A percentile compares a stretch with the other conserved stretches of the same genome.
Evolutionary conservation across 495 filamentous ascomycete species (phyloP).

Genomic region (Penicillium herquei): DNA sequence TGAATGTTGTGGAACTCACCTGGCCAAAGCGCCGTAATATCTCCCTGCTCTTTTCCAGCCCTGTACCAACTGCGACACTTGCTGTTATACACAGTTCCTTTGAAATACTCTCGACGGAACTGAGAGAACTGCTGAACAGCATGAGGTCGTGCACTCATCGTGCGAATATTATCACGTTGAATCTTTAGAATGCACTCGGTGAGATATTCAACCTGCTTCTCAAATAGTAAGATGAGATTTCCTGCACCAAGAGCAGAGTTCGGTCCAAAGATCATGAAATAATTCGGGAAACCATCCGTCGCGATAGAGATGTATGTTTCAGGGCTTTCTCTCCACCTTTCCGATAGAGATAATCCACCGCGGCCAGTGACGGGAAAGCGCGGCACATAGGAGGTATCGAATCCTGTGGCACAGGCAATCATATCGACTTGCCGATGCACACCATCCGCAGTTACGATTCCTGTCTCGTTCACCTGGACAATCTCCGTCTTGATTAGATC

Average conservation of each 20-base stretch:
- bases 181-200: slow-evolving; percentile 48
- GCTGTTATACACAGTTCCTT: slow-evolving; percentile 44
- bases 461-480: slow-evolving; percentile 40
- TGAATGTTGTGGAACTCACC: slow-evolving; percentile 24
- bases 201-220: slow-evolving; percentile 53
- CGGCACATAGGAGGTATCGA: slow-evolving; percentile 46
- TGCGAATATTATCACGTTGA: slow-evolving; percentile 48
- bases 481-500: slow-evolving; percentile 42
- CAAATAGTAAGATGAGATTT: slow-evolving; percentile 43
- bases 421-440: slow-evolving; percentile 38
- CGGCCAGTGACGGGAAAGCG: slow-evolving; percentile 51
- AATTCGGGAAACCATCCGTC: slow-evolving; percentile 64
- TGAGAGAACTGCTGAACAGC: slow-evolving; percentile 44
- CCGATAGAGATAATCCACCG: slow-evolving; percentile 43
- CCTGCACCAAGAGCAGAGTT: slow-evolving; percentile 50
- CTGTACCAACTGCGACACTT: slow-evolving; percentile 59
- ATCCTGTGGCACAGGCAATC: slow-evolving; percentile 55
- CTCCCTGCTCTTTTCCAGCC: slow-evolving; percentile 33
- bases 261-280: slow-evolving; percentile 53
- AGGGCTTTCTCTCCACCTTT: slow-evolving; percentile 49
- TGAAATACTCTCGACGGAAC: slow-evolving; percentile 49
- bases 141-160: slow-evolving; percentile 37
- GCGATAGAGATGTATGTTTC: slow-evolving; percentile 60
- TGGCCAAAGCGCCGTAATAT: slow-evolving; percentile 42
- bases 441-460: slow-evolving; percentile 51